phyloP scores from a whole-genome alignment of 345 rosid species.

The Trapa bicornis region DNA sequence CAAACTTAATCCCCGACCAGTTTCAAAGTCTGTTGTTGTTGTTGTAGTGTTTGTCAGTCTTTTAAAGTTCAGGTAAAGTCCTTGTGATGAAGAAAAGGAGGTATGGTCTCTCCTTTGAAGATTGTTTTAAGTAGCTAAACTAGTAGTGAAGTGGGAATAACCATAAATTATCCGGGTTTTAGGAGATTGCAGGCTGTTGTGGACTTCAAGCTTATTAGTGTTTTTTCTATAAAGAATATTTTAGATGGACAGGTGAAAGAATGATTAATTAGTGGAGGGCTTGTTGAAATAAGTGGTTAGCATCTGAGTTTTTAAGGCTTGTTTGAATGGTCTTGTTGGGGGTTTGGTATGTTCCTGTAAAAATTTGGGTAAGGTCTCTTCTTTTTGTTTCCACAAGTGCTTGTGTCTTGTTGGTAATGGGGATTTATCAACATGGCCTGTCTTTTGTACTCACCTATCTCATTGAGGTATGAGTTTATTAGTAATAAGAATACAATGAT shows the following conservation, averaged over 20 bases:
- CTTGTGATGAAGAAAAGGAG: not conserved
- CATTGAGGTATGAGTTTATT: not conserved
- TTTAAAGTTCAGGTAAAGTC: not conserved
- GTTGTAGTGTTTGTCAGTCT: not conserved
- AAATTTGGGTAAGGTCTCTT: not conserved
- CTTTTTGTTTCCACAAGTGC: not conserved
- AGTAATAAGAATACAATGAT: not conserved
- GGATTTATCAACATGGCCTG: not conserved
- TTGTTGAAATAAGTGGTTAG: constrained; percentile 1
- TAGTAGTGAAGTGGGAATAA: constrained; percentile 1
- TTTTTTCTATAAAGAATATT: too few relatives aligned
- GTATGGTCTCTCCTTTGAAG: not conserved
- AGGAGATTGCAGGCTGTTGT: not conserved
- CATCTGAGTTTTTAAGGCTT: not conserved
- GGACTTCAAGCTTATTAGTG: not conserved
- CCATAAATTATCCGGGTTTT: not conserved
- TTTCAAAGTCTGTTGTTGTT: not conserved
- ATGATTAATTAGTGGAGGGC: not conserved
- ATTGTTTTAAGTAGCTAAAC: not conserved
- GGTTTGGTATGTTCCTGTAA: not conserved
- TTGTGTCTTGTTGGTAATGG: not conserved
- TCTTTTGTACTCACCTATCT: not conserved
- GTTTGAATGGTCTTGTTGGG: not conserved
- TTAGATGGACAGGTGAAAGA: not conserved
- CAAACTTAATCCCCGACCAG: not conserved